phyloP scores from a whole-genome alignment of 208 protist species.

The Leishmania amazonensis region DNA sequence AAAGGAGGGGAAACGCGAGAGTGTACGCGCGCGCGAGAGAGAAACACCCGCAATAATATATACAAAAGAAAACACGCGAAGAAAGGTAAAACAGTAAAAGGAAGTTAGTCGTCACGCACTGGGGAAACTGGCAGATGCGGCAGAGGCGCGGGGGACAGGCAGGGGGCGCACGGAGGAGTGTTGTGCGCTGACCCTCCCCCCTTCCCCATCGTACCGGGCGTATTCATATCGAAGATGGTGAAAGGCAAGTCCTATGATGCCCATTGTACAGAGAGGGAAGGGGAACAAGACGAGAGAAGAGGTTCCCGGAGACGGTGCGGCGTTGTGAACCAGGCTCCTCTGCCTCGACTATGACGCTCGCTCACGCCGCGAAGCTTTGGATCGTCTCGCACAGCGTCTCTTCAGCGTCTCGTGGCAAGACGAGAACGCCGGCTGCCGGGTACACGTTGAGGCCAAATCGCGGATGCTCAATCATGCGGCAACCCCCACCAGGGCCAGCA shows the following conservation, averaged over 20 bases:
- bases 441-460: constrained; percentile 50
- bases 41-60: too few relatives aligned
- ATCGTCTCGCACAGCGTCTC: constrained; percentile 22
- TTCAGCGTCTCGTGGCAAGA: constrained; percentile 16
- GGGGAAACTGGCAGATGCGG: neutral
- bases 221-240: neutral
- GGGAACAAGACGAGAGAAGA: neutral
- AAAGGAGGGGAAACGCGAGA: too few relatives aligned
- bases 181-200: neutral
- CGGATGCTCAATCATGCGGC: constrained; percentile 59
- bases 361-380: constrained; percentile 13
- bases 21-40: too few relatives aligned
- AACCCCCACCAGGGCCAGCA: constrained; percentile 41
- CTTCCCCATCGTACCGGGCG: neutral
- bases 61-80: too few relatives aligned
- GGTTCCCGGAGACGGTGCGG: neutral
- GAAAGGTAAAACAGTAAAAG: neutral
- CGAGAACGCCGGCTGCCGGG: constrained; percentile 39
- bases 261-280: neutral
- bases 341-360: neutral
- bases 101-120: too few relatives aligned
- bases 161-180: too few relatives aligned
- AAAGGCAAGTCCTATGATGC: neutral
- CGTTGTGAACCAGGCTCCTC: neutral
- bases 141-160: neutral